phyloP scores from a whole-genome alignment of 441 rosid species.

The Gossypium davidsonii region DNA sequence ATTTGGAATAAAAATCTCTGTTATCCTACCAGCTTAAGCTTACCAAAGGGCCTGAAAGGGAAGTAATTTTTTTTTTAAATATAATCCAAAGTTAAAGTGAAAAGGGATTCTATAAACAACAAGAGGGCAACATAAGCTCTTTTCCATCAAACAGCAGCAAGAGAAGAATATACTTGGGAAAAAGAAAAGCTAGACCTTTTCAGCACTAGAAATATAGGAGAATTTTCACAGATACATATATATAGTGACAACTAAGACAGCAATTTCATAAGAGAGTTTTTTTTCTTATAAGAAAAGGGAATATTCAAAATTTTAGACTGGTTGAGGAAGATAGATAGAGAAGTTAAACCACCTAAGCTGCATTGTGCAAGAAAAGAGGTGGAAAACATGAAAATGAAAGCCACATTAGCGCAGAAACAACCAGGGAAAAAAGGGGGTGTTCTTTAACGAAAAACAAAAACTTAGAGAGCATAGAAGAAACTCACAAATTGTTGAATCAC shows the following conservation, averaged over 20 bases:
- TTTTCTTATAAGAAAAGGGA: neutral
- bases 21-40: neutral
- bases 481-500: neutral
- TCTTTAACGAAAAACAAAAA: neutral
- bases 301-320: neutral
- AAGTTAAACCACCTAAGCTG: conserved; percentile 27
- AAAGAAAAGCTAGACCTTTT: neutral
- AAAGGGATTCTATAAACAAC: neutral
- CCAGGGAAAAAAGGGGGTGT: neutral
- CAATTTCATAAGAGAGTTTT: neutral
- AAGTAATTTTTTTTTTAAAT: neutral
- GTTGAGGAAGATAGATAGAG: neutral
- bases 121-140: conserved; percentile 2
- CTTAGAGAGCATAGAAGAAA: neutral
- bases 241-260: neutral
- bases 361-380: conserved; percentile 2
- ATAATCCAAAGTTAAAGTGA: neutral
- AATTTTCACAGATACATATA: neutral
- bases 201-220: conserved; percentile 2
- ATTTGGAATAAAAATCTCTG: neutral
- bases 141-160: conserved; percentile 9
- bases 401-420: conserved; percentile 7
- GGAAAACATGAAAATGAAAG: neutral
- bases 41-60: conserved; percentile 10
- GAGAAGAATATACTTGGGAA: neutral